Base-by-base conservation (phyloP, 1,284 basidiomycete genomes). In the Ganoderma multipileum region DNA sequence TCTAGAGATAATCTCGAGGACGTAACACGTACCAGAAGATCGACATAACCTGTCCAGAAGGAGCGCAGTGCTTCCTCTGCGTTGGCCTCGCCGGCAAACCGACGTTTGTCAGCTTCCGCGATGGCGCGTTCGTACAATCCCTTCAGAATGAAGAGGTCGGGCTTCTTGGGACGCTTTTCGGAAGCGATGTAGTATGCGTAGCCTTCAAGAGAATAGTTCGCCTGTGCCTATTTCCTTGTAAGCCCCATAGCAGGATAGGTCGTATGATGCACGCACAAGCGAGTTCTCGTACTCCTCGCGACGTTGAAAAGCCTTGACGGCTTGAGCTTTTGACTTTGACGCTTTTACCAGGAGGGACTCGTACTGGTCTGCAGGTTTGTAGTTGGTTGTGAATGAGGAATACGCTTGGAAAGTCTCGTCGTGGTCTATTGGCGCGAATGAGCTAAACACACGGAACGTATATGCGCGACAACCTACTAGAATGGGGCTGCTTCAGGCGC, bases 361-460 rank as follows among this genome's bases (percentile, higher is more conserved):
- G 76, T 98, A 98, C 65, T 91, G 86, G 20, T 86, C 81, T 0
- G 91, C 84, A n/a, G 90, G 85, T 68, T 89, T 89, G 79, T 92
- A 86, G 52, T 87, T 86, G 0, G 95, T 95, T 23, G 95, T 93
- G 80, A 97, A 97, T 0, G 91, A 88, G 1, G 96, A 97, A 78
- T 96, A 98, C 2, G 87, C 84, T 74, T 94, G 89, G 66, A 92
- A 91, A 0, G 95, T 96, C 23, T 92, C 87, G 47, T 95, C 92
- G 64, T 91, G 85, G 71, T 86, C 90, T 92, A 69, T 38, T 57
- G 54, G 55, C 36, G 61, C 12, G 60, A 54, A 60, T 63, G 11
- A 59, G 30, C 12, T 3, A 20, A 62, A 2, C 2, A 44, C 30
- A 16, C 28, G n/a, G n/a, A 55, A 3, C 30, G 11, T 30, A 30